Evolutionary conservation across 163 green algal genomes (phyloP), one percentile per base, ranked within the genome.

Genomic region (Scenedesmus sp.): DNA sequence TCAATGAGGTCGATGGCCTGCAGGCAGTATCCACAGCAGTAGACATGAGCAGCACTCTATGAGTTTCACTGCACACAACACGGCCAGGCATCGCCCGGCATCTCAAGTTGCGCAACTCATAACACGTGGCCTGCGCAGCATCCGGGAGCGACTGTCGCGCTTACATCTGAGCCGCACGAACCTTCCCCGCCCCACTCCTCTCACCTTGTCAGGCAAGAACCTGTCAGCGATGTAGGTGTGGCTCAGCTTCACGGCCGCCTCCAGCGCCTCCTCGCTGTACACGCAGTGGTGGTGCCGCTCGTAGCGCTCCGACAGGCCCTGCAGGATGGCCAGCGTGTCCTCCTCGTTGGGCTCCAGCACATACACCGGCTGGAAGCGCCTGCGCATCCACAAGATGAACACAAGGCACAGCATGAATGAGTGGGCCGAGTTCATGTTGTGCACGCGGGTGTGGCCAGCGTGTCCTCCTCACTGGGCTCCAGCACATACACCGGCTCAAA

Each of bases 1-100:
- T 99, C 98, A 57, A 99, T 93, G 16, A 99, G 93, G 94, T 99
- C 98, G 86, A 99, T 99, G 85, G 98, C 98, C 88, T 93, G 87
- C 85, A 83, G 2, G 7, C 34, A 90, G 12, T 46, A 46, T 46
- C 34, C 34, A 46, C 6, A 57, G 18, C 84, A 89, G 23, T 26
- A 66, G 84, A 85, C 34, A 15, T 10, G 23, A 64, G 9, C 59
- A 64, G 9, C 59, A 64, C 34, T 46, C 34, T 46, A 46, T 46
- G 34, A 46, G 34, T 46, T 46, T 64, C 59, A 10, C 59, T 64
- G 59, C 9, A 64, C 34, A 64, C 9, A 64, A 79, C 6, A 10
- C 9, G 59, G 9, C 18, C 66, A 76, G 16, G 7, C 66, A 34
- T 4, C 5, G 64, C 66, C 26, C 16, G 66, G 16, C 66, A 76